Base-by-base conservation (phyloP, 805 yeast species). In the Lipomyces sp. region DNA sequence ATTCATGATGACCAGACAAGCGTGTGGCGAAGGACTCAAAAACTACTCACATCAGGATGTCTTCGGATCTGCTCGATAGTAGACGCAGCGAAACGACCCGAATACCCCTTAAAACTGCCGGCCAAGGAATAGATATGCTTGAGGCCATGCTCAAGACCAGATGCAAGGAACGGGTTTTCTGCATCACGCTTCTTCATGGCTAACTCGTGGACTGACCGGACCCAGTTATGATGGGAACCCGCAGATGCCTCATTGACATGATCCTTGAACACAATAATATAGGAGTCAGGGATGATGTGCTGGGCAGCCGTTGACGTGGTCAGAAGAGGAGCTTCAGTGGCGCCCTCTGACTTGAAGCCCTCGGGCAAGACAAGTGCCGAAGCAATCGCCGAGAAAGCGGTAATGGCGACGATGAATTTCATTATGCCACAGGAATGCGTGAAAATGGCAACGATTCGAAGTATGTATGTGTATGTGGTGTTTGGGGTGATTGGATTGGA, bases 201-300 rank as follows among this genome's bases (percentile, higher is more conserved):
- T 62, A 64, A 62, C 71, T 58, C 73, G 67, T 80, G 80, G 48
- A 67, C 65, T 51, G 66, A 63, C 55, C 65, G 66, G 55, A 73
- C 73, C 87, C 89, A 84, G 75, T 85, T 84, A 75, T 84, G 83
- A 81, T 93, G 97, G 82, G 86, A 84, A 53, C 81, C 80, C 39
- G 85, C 80, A 66, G 84, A 85, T 48, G 85, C 85, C 33, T 83
- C 78, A 30, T 84, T 74, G 42, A 87, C 81, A 62, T 81, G 85
- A 63, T 86, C 85, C 81, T 92, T 92, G 81, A 94, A 87, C 60
- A 93, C 92, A 72, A 95, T 81, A 71, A 95, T 93, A 82, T 92
- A 95, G 74, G 88, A 87, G 80, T 89, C 84, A 48, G 92, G 88
- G 39, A 72, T 64, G 64, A 69, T 57, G 67, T 69, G 60, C 65